These are phyloP conservation scores for Podospora pseudocomata DNA, from an alignment of 495 filamentous ascomycete species.

Conservation along the genomic window DNA sequence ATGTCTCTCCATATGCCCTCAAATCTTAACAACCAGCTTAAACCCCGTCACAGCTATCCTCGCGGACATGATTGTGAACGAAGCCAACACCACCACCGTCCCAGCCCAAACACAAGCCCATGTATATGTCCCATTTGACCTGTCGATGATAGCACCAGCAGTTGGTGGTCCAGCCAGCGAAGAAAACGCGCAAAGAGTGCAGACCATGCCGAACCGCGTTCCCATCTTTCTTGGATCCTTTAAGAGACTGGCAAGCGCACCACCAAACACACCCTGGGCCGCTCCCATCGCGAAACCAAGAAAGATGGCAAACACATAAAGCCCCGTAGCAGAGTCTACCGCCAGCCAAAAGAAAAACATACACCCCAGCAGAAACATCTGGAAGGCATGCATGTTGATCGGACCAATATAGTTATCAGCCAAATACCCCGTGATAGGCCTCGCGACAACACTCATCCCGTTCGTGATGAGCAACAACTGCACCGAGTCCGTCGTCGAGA, in stretches of 20 bases:
- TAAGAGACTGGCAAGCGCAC: constrained; percentile 39
- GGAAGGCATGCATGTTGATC: constrained; percentile 38
- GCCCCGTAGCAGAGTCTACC: constrained; percentile 32
- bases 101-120: constrained; percentile 46
- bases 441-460: constrained; percentile 37
- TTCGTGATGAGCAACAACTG: constrained; percentile 43
- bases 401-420: constrained; percentile 40
- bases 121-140: constrained; percentile 31
- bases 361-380: constrained; percentile 30
- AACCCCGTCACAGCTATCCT: constrained; percentile 24
- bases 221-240: constrained; percentile 43
- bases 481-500: constrained; percentile 39
- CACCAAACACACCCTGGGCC: constrained; percentile 38
- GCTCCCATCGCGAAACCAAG: constrained; percentile 40
- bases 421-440: constrained; percentile 38
- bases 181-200: constrained; percentile 38
- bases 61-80: constrained; percentile 20
- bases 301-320: constrained; percentile 43
- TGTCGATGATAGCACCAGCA: constrained; percentile 44
- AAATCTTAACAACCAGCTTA: constrained; percentile 31
- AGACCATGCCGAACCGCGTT: constrained; percentile 44
- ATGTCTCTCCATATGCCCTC: background rate
- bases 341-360: constrained; percentile 40
- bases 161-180: constrained; percentile 43
- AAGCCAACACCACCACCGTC: constrained; percentile 29